Conservation (phyloP, 495 filamentous ascomycete species). For the Xylaria cubensis region DNA sequence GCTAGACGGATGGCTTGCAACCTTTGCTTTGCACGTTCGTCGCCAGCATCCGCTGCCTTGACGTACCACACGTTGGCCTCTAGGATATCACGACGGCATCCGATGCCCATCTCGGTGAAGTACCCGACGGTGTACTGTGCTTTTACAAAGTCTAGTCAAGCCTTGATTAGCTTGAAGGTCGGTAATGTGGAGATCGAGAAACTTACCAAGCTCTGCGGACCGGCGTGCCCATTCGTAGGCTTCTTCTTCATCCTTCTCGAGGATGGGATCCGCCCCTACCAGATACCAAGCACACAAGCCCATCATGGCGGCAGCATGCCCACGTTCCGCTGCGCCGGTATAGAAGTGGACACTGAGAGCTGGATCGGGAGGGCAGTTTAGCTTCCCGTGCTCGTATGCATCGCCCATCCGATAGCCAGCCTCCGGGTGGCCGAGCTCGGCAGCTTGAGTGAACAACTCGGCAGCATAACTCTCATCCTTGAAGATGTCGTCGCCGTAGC, state of each 20-base stretch:
- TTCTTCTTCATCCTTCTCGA: slow-evolving; percentile 94
- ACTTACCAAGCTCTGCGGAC: slow-evolving; percentile 83
- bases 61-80: slow-evolving; percentile 99
- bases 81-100: slow-evolving; percentile 87
- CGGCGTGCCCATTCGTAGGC: slow-evolving; percentile 94
- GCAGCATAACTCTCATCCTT: slow-evolving; percentile 87
- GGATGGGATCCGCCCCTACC: slow-evolving; percentile 88
- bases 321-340: slow-evolving; percentile 83
- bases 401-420: slow-evolving; percentile 90
- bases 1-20: slow-evolving; percentile 87
- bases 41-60: slow-evolving; percentile 89
- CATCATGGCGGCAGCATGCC: slow-evolving; percentile 95
- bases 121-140: slow-evolving; percentile 95
- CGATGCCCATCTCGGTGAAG: slow-evolving; percentile 98
- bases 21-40: slow-evolving; percentile 84
- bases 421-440: slow-evolving; percentile 86
- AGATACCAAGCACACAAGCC: slow-evolving; percentile 98
- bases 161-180: slow-evolving; percentile 26
- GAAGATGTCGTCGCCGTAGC: slow-evolving; percentile 93
- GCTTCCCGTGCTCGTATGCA: slow-evolving; percentile 91
- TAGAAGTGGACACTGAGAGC: slow-evolving; percentile 98
- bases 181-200: background rate
- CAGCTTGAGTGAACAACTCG: slow-evolving; percentile 92
- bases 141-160: slow-evolving; percentile 76
- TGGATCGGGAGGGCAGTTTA: slow-evolving; percentile 87